phyloP scores from a whole-genome alignment of 208 protist species.

The Acanthamoeba triangularis region DNA sequence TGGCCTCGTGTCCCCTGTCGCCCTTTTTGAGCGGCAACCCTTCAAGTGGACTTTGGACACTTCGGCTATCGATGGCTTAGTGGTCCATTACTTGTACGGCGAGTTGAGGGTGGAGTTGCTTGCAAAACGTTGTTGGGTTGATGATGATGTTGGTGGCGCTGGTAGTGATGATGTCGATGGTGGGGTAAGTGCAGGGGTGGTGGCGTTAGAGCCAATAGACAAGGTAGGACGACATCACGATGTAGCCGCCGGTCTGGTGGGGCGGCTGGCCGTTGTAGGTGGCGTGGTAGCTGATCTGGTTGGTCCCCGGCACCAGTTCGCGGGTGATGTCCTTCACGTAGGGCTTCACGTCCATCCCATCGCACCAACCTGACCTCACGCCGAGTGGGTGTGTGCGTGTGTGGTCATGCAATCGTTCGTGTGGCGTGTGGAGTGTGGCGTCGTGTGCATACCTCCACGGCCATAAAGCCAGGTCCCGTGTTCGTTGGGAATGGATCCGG shows the following conservation, averaged over 20 bases:
- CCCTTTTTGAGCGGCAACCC: no score
- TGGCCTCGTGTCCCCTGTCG: no score
- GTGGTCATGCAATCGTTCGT: background rate
- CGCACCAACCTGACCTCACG: background rate
- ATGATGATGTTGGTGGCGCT: no score
- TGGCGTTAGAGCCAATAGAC: background rate
- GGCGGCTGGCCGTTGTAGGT: background rate
- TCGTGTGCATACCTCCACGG: background rate
- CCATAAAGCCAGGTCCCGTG: conserved; percentile 46
- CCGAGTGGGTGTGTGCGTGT: background rate
- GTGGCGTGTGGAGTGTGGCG: background rate
- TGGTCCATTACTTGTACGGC: no score
- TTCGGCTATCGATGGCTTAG: no score
- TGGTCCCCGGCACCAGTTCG: background rate
- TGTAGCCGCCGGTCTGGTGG: conserved; percentile 25
- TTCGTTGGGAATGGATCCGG: conserved; percentile 16
- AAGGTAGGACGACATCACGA: conserved; percentile 49
- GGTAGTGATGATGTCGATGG: no score
- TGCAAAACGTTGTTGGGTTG: no score
- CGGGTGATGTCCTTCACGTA: conserved; percentile 26
- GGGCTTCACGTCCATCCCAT: conserved; percentile 39
- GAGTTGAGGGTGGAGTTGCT: no score
- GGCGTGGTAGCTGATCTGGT: conserved; percentile 42
- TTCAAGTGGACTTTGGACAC: no score
- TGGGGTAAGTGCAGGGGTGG: no score